Percentiles rank a stretch among this genome's conserved stretches.
Evolutionary conservation across 768 basidiomycete genomes (phyloP).

Genomic region (Crepidotus variabilis): DNA sequence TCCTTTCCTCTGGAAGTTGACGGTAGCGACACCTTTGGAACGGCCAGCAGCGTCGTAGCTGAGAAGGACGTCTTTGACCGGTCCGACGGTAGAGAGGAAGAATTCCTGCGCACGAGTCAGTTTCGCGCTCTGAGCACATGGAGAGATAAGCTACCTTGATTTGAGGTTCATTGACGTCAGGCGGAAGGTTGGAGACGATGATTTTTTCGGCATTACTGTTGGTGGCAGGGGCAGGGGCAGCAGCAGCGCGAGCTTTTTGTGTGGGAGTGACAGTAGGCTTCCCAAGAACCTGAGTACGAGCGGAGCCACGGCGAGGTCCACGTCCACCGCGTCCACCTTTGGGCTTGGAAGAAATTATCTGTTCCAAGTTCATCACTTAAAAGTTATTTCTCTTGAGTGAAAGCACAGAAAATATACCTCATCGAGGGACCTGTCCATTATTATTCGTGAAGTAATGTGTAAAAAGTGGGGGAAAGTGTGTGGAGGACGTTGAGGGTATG

Average conservation of each 20-base stretch:
- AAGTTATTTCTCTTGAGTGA: background rate
- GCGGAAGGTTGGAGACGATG: slow-evolving; percentile 91
- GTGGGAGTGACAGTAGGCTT: slow-evolving; percentile 42
- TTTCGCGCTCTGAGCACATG: background rate
- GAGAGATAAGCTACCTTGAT: slow-evolving; percentile 65
- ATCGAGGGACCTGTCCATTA: slow-evolving; percentile 84
- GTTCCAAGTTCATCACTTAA: slow-evolving; percentile 10
- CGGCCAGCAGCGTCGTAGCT: slow-evolving; percentile 82
- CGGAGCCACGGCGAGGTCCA: slow-evolving; percentile 39
- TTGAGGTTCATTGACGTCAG: slow-evolving; percentile 90
- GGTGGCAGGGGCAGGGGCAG: slow-evolving; percentile 36
- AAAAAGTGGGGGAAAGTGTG: slow-evolving; percentile 10
- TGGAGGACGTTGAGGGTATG: background rate
- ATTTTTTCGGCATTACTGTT: slow-evolving; percentile 77
- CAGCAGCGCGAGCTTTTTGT: slow-evolving; percentile 48
- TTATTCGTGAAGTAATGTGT: slow-evolving; percentile 9
- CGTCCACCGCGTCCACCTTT: slow-evolving; percentile 46
- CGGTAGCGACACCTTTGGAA: slow-evolving; percentile 87
- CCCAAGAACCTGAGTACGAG: slow-evolving; percentile 61
- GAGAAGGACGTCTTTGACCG: slow-evolving; percentile 78
- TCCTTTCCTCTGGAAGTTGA: slow-evolving; percentile 82
- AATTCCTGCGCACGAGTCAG: slow-evolving; percentile 63
- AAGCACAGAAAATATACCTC: slow-evolving; percentile 46
- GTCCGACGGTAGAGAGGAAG: slow-evolving; percentile 87
- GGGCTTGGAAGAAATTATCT: slow-evolving; percentile 70